A percentile compares a stretch with the other conserved stretches of the same genome.
These are phyloP conservation scores for Mycena rebaudengoi DNA, from an alignment of 768 basidiomycete species.

Conservation along the genomic window DNA sequence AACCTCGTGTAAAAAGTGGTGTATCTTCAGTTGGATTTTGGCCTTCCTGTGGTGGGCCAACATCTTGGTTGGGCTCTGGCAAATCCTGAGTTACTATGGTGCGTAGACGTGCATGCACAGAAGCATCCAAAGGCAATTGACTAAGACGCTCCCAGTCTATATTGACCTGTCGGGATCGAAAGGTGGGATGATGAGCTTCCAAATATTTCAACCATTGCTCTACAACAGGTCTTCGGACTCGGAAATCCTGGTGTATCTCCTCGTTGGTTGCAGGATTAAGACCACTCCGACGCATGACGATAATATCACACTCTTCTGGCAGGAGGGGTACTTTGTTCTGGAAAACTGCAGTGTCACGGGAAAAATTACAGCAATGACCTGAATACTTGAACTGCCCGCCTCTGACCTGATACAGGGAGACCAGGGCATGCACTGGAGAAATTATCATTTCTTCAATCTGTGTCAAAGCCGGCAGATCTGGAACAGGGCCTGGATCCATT, in stretches of 20 bases:
- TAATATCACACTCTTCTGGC: constrained; percentile 29
- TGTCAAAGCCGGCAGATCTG: constrained; percentile 10
- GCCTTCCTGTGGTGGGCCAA: no score
- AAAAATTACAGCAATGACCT: no score
- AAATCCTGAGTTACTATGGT: constrained; percentile 11
- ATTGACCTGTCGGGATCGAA: constrained; percentile 15
- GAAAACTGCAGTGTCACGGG: constrained; percentile 21
- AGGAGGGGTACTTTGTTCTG: constrained; percentile 21
- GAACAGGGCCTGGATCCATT: no score
- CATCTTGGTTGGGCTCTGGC: no score
- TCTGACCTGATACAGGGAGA: constrained; percentile 5
- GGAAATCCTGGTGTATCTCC: constrained; percentile 3
- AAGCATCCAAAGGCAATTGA: constrained; percentile 21
- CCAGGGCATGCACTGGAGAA: constrained; percentile 3
- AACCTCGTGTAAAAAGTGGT: no score
- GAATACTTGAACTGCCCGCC: constrained; percentile 18
- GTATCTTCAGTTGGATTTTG: no score
- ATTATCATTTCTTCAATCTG: constrained; percentile 30
- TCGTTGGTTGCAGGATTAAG: constrained; percentile 1
- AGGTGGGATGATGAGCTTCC: constrained; percentile 13
- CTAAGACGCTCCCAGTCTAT: constrained; percentile 19
- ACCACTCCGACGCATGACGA: constrained; percentile 22
- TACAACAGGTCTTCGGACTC: not conserved
- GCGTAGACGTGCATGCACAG: constrained; percentile 10
- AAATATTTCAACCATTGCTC: not conserved